A percentile compares a stretch with the other conserved stretches of the same genome.
Conservation (phyloP, 2,329 filamentous ascomycete species). For the Cercospora sp. region DNA sequence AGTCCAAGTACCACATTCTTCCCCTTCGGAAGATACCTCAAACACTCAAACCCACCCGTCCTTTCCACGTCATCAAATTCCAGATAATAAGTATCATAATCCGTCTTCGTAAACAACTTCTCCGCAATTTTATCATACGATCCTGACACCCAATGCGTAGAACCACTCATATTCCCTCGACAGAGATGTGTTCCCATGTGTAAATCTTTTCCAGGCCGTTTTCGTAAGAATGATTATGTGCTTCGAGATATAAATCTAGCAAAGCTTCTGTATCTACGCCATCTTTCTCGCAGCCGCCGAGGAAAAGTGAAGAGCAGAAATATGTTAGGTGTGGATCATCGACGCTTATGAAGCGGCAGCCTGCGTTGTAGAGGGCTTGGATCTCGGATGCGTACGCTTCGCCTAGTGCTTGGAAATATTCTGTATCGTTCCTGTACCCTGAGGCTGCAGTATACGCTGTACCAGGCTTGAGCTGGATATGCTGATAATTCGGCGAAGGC, state of each 20-base stretch:
- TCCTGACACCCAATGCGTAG: slow-evolving; percentile 27
- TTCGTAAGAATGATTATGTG: slow-evolving; percentile 27
- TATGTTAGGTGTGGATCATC: slow-evolving; percentile 35
- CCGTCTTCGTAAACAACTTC: slow-evolving; percentile 32
- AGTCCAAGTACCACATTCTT: slow-evolving; percentile 40
- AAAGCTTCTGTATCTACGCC: slow-evolving; percentile 28
- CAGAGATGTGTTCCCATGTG: slow-evolving; percentile 35
- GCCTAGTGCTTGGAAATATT: slow-evolving; percentile 35
- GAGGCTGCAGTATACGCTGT: slow-evolving; percentile 30
- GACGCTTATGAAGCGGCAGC: slow-evolving; percentile 30
- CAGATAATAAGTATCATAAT: slow-evolving; percentile 37
- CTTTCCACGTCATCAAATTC: slow-evolving; percentile 37
- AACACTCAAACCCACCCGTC: slow-evolving; percentile 37
- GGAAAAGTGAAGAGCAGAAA: slow-evolving; percentile 32
- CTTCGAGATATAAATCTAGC: slow-evolving; percentile 30
- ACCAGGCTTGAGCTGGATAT: slow-evolving; percentile 35
- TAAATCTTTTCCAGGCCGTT: slow-evolving; percentile 23
- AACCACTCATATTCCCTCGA: slow-evolving; percentile 32
- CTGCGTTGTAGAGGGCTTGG: slow-evolving; percentile 28
- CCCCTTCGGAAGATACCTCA: slow-evolving; percentile 34
- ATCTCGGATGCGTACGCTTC: slow-evolving; percentile 30
- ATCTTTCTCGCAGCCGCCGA: slow-evolving; percentile 26
- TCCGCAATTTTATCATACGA: slow-evolving; percentile 35
- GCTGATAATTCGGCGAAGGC: slow-evolving; percentile 36
- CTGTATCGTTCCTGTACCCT: slow-evolving; percentile 32